phyloP scores from a whole-genome alignment of 2,329 filamentous ascomycete species.

The Colletotrichum eleusines region DNA sequence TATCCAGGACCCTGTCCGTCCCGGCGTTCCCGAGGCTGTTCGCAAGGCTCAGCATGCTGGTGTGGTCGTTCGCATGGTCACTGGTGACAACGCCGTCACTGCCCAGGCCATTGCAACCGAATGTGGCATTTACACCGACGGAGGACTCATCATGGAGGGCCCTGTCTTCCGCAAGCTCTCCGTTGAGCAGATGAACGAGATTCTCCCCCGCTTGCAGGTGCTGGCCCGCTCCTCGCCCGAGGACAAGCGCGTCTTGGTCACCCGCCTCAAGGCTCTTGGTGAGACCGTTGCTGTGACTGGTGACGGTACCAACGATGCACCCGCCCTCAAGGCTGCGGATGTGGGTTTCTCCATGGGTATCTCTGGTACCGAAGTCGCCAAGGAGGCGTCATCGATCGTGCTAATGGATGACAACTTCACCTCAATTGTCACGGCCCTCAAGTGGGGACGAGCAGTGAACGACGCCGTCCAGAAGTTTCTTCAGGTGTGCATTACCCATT shows the following conservation, averaged over 20 bases:
- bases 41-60: slow-evolving; percentile 73
- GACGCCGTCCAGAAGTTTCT: slow-evolving; percentile 77
- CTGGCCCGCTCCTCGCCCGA: slow-evolving; percentile 71
- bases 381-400: slow-evolving; percentile 77
- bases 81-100: slow-evolving; percentile 74
- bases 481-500: slow-evolving; percentile 55
- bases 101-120: slow-evolving; percentile 74
- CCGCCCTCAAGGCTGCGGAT: slow-evolving; percentile 74
- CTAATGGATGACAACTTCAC: slow-evolving; percentile 76
- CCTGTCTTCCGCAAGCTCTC: slow-evolving; percentile 70
- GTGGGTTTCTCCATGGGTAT: slow-evolving; percentile 78
- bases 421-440: slow-evolving; percentile 74
- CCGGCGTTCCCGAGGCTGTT: slow-evolving; percentile 74
- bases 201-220: slow-evolving; percentile 63
- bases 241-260: slow-evolving; percentile 69
- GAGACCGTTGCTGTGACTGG: slow-evolving; percentile 74
- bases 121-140: slow-evolving; percentile 72
- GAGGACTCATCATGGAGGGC: slow-evolving; percentile 75
- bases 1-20: slow-evolving; percentile 77
- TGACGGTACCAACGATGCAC: slow-evolving; percentile 76
- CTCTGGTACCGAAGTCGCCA: slow-evolving; percentile 75
- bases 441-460: slow-evolving; percentile 77
- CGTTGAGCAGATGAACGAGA: slow-evolving; percentile 63
- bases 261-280: slow-evolving; percentile 64
- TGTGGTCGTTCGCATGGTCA: slow-evolving; percentile 79